Base-by-base conservation (phyloP, 768 basidiomycete genomes). In the Boletellus sp. region DNA sequence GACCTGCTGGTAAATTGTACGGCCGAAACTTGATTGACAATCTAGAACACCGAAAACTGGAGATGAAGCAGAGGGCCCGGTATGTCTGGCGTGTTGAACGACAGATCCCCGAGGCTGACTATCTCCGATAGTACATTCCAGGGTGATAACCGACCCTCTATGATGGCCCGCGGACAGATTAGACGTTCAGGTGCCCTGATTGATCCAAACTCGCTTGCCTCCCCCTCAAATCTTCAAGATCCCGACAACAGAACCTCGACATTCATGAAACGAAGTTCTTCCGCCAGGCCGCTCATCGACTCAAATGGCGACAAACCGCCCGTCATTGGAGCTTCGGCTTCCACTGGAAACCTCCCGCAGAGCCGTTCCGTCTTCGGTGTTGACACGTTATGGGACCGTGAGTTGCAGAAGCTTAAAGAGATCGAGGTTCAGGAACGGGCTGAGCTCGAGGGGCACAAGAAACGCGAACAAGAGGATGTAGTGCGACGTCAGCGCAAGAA, bases 21-120 rank as follows among this genome's bases (percentile, higher is more conserved):
- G 93, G 93, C 20, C 84, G 83, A 61, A 94, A 89, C 68, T 75
- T 96, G 47, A 94, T 96, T 60, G 94, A 96, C 63, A 85, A 91
- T 64, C 75, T 96, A 10, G 92, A 95, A 65, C 75, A 73, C 16
- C 78, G 93, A 41, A 95, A 96, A 63, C 78, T 82, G 13, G 78
- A 82, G 55, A 87, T 94, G 81, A 84, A 85, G 56, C 80, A 76
- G 52, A 93, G 85, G 67, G 83, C 90, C 67, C 78, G 94, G 94
- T 94, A 71, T 57, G 74, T 56, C n/a, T 31, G 11, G 34, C 11
- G 46, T 38, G 35, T 4, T 22, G 38, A 16, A 53, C 47, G n/a
- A 23, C 41, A 11, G 23, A 32, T 35, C 38, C 43, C 20, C 22
- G 20, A 42, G 23, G 22, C 44, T 54, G 10, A 65, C 33, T 20